phyloP scores from a whole-genome alignment of 495 filamentous ascomycete genomes.

The Xylaria venustula region DNA sequence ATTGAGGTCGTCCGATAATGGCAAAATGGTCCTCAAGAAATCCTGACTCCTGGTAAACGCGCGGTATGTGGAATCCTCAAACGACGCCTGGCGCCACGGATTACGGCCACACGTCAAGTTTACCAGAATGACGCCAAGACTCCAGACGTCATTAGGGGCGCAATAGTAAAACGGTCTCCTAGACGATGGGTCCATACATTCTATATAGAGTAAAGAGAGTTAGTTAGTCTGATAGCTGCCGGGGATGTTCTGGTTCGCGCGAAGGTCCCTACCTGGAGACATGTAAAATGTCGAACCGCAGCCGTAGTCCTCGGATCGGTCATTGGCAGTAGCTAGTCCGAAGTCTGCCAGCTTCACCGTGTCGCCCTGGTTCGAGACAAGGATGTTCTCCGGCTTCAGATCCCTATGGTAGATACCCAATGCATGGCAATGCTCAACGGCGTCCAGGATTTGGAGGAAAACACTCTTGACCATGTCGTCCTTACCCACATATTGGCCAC shows the following conservation, averaged over 20 bases:
- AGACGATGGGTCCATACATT: slow-evolving; percentile 87
- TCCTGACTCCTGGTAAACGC: slow-evolving; percentile 82
- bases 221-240: slow-evolving; percentile 23
- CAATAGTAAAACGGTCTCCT: slow-evolving; percentile 84
- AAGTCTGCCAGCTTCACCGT: slow-evolving; percentile 97
- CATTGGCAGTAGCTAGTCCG: slow-evolving; percentile 84
- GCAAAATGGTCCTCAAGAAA: slow-evolving; percentile 91
- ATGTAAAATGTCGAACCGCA: slow-evolving; percentile 99
- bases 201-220: slow-evolving; percentile 48
- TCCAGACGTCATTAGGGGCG: slow-evolving; percentile 96
- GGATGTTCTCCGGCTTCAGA: slow-evolving; percentile 96
- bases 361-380: slow-evolving; percentile 82
- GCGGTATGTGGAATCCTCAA: slow-evolving; percentile 92
- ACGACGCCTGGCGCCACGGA: slow-evolving; percentile 93
- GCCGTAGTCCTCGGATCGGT: slow-evolving; percentile 87
- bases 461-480: slow-evolving; percentile 81
- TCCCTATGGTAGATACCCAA: slow-evolving; percentile 96
- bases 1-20: slow-evolving; percentile 87
- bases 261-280: slow-evolving; percentile 79
- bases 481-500: slow-evolving; percentile 88
- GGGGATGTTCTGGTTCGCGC: slow-evolving; percentile 14
- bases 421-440: slow-evolving; percentile 91
- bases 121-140: slow-evolving; percentile 92
- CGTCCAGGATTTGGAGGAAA: slow-evolving; percentile 96
- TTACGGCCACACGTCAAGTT: slow-evolving; percentile 98